Conservation (phyloP, 23 red algal species). For the Pyropia yezoensis region DNA sequence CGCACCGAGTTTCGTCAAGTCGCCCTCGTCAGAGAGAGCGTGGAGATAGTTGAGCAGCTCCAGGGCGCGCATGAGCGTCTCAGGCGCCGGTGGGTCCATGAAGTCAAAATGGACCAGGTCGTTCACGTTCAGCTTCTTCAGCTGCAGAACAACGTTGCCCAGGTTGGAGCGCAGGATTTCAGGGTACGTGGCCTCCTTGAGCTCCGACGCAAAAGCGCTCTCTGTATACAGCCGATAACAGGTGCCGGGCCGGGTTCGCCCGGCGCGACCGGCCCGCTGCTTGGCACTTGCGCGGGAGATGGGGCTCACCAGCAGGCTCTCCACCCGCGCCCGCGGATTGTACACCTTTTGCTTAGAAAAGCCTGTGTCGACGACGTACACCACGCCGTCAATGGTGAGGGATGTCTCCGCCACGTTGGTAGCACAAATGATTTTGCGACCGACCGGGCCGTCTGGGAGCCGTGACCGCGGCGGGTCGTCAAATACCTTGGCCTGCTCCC, state of each 20-base stretch:
- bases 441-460: constrained; percentile 25
- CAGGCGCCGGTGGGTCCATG: constrained; percentile 95
- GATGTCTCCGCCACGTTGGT: constrained; percentile 97
- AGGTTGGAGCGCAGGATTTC: constrained; percentile 96
- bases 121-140: constrained; percentile 68
- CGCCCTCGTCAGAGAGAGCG: constrained; percentile 79
- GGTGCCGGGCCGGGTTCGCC: constrained; percentile 74
- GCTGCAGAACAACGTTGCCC: constrained; percentile 79
- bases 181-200: constrained; percentile 58
- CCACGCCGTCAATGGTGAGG: constrained; percentile 92
- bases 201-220: constrained; percentile 59
- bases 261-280: constrained; percentile 87
- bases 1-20: constrained; percentile 68
- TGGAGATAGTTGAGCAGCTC: constrained; percentile 82
- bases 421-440: constrained; percentile 83
- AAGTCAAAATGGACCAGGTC: constrained; percentile 99
- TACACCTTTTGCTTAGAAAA: constrained; percentile 88
- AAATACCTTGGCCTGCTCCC: constrained; percentile 68
- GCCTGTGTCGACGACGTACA: constrained; percentile 88
- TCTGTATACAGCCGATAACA: constrained; percentile 94
- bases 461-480: constrained; percentile 35
- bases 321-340: constrained; percentile 67
- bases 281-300: constrained; percentile 83
- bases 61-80: constrained; percentile 90
- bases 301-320: constrained; percentile 53